Evolutionary conservation across 805 yeast species (phyloP).

Genomic region (Brettanomyces bruxellensis): DNA sequence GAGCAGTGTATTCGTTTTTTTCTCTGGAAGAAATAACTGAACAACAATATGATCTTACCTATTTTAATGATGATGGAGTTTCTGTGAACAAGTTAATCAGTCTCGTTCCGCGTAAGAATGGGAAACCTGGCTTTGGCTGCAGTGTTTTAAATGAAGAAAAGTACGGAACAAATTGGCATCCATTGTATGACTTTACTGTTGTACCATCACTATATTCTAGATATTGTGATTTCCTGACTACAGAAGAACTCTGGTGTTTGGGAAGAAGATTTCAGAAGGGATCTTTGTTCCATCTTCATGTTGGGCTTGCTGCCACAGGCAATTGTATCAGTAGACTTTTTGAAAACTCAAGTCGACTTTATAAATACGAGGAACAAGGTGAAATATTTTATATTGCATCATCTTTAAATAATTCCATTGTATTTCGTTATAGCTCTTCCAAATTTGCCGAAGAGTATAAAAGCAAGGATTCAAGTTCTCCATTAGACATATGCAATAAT

Average conservation of each 20-base stretch:
- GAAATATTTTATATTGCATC: constrained; percentile 7
- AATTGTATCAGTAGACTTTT: constrained; percentile 7
- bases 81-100: constrained; percentile 15
- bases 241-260: constrained; percentile 24
- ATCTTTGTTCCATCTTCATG: constrained; percentile 16
- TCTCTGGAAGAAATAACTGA: constrained; percentile 14
- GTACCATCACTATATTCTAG: constrained; percentile 11
- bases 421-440: constrained; percentile 6
- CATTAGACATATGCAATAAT: constrained; percentile 1
- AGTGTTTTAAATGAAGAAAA: constrained; percentile 14
- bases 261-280: constrained; percentile 18
- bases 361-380: constrained; percentile 6
- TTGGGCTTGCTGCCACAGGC: constrained; percentile 18
- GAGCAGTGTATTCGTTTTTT: constrained; percentile 14
- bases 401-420: constrained; percentile 6
- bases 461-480: constrained; percentile 1
- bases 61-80: constrained; percentile 18
- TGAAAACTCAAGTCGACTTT: constrained; percentile 10
- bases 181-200: constrained; percentile 18
- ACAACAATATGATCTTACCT: constrained; percentile 11
- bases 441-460: neutral
- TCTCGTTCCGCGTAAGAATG: constrained; percentile 8
- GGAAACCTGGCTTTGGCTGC: constrained; percentile 8
- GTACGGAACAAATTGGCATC: constrained; percentile 16
- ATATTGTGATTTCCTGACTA: constrained; percentile 11